These are phyloP conservation scores for Leccinum ochraceum DNA, from an alignment of 768 basidiomycete genomes.

Conservation along the genomic window DNA sequence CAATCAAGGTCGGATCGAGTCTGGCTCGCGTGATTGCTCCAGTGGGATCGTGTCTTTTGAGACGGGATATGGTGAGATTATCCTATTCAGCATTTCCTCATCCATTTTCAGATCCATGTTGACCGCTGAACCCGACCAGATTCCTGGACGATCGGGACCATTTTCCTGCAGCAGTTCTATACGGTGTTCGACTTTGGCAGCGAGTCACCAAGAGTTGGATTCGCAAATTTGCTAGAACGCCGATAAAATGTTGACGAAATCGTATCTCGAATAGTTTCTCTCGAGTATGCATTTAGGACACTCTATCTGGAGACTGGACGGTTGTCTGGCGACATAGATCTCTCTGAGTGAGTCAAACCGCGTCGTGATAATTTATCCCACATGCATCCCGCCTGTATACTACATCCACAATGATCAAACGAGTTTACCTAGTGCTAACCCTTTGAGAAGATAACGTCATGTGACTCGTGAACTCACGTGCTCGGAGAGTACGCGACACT, in stretches of 20 bases:
- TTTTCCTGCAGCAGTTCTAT: neutral
- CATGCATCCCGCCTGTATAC: no score
- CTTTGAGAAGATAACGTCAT: no score
- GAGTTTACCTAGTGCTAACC: no score
- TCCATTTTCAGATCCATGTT: neutral
- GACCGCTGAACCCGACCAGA: neutral
- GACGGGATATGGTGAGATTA: no score
- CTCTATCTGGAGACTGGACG: neutral
- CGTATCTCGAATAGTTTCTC: neutral
- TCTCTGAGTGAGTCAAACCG: neutral
- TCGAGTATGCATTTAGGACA: neutral
- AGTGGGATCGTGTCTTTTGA: no score
- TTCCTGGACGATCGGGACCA: neutral
- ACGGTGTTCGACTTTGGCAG: neutral
- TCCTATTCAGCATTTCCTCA: no score
- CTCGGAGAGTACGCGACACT: conserved; percentile 14
- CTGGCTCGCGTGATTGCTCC: no score
- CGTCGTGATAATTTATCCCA: neutral
- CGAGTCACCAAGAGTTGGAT: neutral
- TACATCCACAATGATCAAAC: no score
- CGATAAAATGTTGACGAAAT: neutral
- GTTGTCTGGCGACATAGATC: neutral
- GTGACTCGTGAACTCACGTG: conserved; percentile 9
- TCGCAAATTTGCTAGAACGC: neutral
- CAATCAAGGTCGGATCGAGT: neutral